Conservation (phyloP, 306 rosid species). For the Trifolium subterraneum region DNA sequence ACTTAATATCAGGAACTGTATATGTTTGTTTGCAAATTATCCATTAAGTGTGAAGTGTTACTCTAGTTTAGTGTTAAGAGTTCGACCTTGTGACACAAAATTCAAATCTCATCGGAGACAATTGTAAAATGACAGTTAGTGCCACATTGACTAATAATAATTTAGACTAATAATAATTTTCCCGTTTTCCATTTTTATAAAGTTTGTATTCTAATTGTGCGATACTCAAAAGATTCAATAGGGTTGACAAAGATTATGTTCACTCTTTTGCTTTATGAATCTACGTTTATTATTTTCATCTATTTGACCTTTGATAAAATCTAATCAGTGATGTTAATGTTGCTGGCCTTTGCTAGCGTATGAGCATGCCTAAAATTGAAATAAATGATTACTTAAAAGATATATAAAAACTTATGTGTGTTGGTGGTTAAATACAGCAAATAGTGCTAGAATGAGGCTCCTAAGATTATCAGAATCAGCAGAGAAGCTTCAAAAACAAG, state of each 20-base stretch:
- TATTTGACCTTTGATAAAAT: not conserved
- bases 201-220: not conserved
- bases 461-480: conserved; percentile 91
- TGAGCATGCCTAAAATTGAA: not conserved
- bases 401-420: conserved; percentile 34
- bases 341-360: conserved; percentile 18
- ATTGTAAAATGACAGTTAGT: too few species aligned
- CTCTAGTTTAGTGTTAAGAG: too few species aligned
- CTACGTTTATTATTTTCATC: not conserved
- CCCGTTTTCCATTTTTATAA: too few species aligned
- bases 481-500: conserved; percentile 86
- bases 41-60: too few species aligned
- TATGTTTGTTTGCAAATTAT: not conserved
- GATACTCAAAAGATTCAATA: not conserved
- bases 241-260: not conserved
- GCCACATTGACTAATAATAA: too few species aligned
- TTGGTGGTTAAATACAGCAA: conserved; percentile 58
- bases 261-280: conserved; percentile 12
- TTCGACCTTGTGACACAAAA: too few species aligned
- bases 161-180: too few species aligned
- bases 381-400: not conserved
- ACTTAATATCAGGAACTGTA: not conserved
- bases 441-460: conserved; percentile 81
- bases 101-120: too few species aligned
- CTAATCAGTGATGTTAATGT: not conserved